phyloP scores from a whole-genome alignment of 2,329 filamentous ascomycete genomes.

The Aspergillus arachidicola region DNA sequence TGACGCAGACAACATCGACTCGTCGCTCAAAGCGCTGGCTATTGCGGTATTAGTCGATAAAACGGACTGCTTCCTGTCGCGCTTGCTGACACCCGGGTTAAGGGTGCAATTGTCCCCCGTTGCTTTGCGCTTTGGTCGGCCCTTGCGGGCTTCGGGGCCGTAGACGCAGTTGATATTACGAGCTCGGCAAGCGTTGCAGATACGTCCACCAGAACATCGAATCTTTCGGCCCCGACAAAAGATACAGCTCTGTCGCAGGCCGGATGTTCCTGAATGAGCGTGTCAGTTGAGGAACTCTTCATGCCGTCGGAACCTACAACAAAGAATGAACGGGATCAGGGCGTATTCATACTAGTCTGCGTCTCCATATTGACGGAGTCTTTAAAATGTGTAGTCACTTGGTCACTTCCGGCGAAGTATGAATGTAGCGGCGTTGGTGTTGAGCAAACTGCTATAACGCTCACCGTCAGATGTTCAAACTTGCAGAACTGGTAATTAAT shows the following conservation, averaged over 20 bases:
- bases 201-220: constrained; percentile 9
- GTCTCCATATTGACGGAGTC: neutral
- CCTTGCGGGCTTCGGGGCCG: constrained; percentile 12
- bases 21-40: neutral
- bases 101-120: neutral
- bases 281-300: neutral
- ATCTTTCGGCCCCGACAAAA: constrained; percentile 13
- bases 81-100: neutral
- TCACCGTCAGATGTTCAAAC: neutral
- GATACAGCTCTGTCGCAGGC: constrained; percentile 10
- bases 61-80: neutral
- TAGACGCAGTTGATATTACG: constrained; percentile 13
- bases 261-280: constrained; percentile 7
- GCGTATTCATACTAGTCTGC: neutral
- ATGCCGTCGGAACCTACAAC: neutral
- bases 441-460: neutral
- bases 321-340: neutral
- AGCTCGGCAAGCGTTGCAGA: constrained; percentile 9
- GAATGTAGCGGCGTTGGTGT: neutral
- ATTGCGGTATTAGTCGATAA: neutral
- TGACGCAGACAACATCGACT: neutral
- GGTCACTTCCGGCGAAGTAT: neutral
- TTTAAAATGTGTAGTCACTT: neutral
- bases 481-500: neutral
- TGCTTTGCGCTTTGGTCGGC: constrained; percentile 7